Conservation (phyloP, 1,139 yeast species). For the Taphrina communis region DNA sequence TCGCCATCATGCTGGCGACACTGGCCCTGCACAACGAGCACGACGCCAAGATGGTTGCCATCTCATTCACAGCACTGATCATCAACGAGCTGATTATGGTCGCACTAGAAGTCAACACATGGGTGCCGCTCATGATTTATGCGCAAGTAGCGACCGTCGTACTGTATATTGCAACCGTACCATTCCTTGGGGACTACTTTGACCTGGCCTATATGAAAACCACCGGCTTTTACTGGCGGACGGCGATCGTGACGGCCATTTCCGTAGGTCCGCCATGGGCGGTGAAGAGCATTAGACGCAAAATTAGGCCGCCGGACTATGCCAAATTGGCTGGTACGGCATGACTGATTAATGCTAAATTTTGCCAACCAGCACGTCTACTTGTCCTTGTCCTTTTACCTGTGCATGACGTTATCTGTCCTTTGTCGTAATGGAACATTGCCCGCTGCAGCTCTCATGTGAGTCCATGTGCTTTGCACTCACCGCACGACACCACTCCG, state of each 20-base stretch:
- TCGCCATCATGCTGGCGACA: slow-evolving; percentile 37
- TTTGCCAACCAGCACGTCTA: background rate
- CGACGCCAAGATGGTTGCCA: slow-evolving; percentile 72
- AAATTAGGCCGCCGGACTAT: slow-evolving; percentile 88
- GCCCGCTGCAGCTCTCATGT: background rate
- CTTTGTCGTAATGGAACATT: background rate
- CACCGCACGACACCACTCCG: background rate
- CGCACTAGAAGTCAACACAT: slow-evolving; percentile 84
- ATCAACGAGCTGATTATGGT: slow-evolving; percentile 93
- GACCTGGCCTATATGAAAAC: slow-evolving; percentile 69
- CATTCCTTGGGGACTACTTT: slow-evolving; percentile 83
- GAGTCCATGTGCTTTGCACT: slow-evolving; percentile 2
- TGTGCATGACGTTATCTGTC: background rate
- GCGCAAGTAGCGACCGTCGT: slow-evolving; percentile 73
- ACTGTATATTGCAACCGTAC: slow-evolving; percentile 74
- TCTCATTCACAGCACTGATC: slow-evolving; percentile 79
- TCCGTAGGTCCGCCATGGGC: slow-evolving; percentile 92
- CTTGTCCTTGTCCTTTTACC: background rate
- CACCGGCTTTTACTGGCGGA: slow-evolving; percentile 71
- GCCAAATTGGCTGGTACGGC: slow-evolving; percentile 50
- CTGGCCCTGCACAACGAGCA: slow-evolving; percentile 44
- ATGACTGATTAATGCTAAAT: background rate
- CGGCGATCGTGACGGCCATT: slow-evolving; percentile 65
- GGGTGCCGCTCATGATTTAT: slow-evolving; percentile 70
- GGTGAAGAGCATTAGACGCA: slow-evolving; percentile 72